Base-by-base conservation (phyloP, 192 early-diverging fungal genomes). In the Gigaspora rosea region DNA sequence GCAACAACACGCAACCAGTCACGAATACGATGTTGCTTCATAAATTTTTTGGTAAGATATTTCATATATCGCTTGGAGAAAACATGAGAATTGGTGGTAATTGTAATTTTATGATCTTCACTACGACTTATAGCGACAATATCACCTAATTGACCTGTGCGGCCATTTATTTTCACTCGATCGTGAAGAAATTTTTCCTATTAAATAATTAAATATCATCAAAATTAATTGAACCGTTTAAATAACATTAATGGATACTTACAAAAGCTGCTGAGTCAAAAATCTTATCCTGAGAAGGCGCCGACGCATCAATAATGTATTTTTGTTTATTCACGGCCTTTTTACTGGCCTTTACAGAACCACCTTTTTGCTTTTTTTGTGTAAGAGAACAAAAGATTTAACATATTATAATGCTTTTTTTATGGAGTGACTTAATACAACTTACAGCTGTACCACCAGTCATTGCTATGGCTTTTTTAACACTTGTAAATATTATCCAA, bases 21-120 rank as follows among this genome's bases (percentile, higher is more conserved):
- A 84, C 95, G 92, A 87, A 99, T 93, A 85, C 93, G 90, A 91
- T 97, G 88, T 94, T 99, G 97, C 95, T 99, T 99, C 87, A 99
- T 89, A 94, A 95, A 99, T 92, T 97, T 97, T 94, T 99, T 99
- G 89, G 97, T 95, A 71, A 99, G 92, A 93, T 99, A 99, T 94
- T 99, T 99, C 87, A 98, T 86, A 94, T 99, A 99, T 80, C 96
- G 93, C 93, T 99, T 99, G 83, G 96, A 92, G 88, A 98, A 94
- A 73, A 88, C 86, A 73, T 85, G 86, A 75, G 83, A 81, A 86
- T 86, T 88, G 82, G 91, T 86, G 79, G 90, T 88, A 79, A 96
- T 91, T 76, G 94, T 91, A 81, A 98, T 86, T 83, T 88, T 90
- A 83, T 85, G 80, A 76, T 91, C 90, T 79, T 83, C 85, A 67